Conservation (phyloP, 2,329 filamentous ascomycete genomes). For the Fusarium virguliforme region DNA sequence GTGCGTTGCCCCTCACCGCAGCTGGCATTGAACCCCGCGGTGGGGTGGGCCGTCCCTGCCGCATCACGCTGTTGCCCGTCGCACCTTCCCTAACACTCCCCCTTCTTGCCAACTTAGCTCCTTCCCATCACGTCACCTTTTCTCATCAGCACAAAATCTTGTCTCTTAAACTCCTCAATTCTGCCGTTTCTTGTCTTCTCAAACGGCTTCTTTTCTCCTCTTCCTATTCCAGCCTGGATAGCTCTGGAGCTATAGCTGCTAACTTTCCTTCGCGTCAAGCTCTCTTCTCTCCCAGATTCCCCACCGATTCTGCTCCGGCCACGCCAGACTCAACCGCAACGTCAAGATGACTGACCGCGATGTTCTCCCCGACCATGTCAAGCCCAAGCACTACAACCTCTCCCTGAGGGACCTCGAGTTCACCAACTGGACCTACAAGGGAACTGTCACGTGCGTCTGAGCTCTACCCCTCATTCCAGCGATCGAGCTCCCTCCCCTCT, state of each 20-base stretch:
- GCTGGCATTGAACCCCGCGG: slow-evolving; percentile 36
- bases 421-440: slow-evolving; percentile 81
- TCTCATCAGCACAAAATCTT: slow-evolving; percentile 8
- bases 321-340: slow-evolving; percentile 56
- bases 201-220: slow-evolving; percentile 9
- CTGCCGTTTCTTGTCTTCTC: slow-evolving; percentile 6
- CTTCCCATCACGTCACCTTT: slow-evolving; percentile 20
- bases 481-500: slow-evolving; percentile 23
- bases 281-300: slow-evolving; percentile 51
- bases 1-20: slow-evolving; percentile 31
- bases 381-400: slow-evolving; percentile 88
- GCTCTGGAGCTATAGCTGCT: slow-evolving; percentile 46
- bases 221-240: slow-evolving; percentile 28
- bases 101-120: slow-evolving; percentile 7
- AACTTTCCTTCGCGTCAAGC: slow-evolving; percentile 26
- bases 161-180: slow-evolving; percentile 19
- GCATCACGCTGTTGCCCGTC: slow-evolving; percentile 40
- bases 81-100: slow-evolving; percentile 24
- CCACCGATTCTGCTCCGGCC: slow-evolving; percentile 56
- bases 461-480: slow-evolving; percentile 25
- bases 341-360: slow-evolving; percentile 72
- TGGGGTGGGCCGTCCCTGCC: slow-evolving; percentile 22
- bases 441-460: slow-evolving; percentile 74
- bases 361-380: slow-evolving; percentile 76
- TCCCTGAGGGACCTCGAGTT: slow-evolving; percentile 89